Base-by-base conservation (phyloP, 257 asterid species). In the Haberlea rhodopensis region DNA sequence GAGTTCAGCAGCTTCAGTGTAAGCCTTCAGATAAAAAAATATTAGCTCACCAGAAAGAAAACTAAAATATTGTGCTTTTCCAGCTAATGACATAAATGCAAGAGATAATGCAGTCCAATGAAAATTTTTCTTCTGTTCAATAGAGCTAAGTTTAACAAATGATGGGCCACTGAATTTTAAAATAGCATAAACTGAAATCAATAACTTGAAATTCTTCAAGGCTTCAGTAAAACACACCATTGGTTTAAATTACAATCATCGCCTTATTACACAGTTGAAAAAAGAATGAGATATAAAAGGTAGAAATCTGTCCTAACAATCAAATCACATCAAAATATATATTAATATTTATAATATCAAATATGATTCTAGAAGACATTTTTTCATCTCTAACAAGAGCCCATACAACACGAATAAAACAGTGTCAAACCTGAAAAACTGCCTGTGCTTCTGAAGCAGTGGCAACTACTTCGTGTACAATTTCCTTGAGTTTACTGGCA, bases 1-100 rank as follows among this genome's bases (percentile, higher is more conserved):
- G 63, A 64, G 27, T 82, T 89, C 97, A 67, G 97, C 87, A 70
- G 91, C 95, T 81, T 84, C 85, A 68, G 80, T 67, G 73, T 85
- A 92, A 75, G 83, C 92, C 98, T 92, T 70, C 25, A 66, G 67
- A 32, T 28, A 48, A 23, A 63, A 23, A 53, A 32, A 46, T 20
- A 72, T 56, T 56, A 49, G 49, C 18, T 29, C 56, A 48, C 6
- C 20, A 10, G 25, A 29, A 8, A 31, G 4, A 6, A 29, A 29
- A 15, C 34, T 54, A 5, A 56, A 34, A 34, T 10, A 16, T 10
- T 34, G 16, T 10, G 45, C 45, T 34, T 34, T 32, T 8, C 32
- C 40, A 62, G 48, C 64, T 40, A 48, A 24, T 62, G 24, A 74
- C 65, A 32, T 40, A 34, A 59, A 15, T 48, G 63, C 28, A 48